These are phyloP conservation scores for Oleoguttula mirabilis DNA, from an alignment of 495 filamentous ascomycete species.

Conservation along the genomic window DNA sequence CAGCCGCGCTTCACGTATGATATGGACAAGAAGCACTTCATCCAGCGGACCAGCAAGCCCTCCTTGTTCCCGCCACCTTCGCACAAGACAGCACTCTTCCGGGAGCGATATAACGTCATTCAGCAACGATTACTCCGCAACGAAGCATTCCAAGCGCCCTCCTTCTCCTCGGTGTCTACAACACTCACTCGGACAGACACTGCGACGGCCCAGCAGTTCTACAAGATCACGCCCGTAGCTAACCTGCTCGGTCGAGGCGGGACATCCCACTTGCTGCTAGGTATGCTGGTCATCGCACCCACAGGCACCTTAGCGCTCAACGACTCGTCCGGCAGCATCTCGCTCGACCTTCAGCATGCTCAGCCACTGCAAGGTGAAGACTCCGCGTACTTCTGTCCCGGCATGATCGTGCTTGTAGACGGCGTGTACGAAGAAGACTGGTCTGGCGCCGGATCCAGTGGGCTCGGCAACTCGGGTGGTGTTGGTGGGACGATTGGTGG, in stretches of 20 bases:
- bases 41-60: conserved; percentile 47
- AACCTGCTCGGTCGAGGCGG: conserved; percentile 86
- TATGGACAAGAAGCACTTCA: conserved; percentile 79
- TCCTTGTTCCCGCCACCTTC: conserved; percentile 67
- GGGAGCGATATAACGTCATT: conserved; percentile 78
- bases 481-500: conserved; percentile 83
- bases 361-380: conserved; percentile 63
- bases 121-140: conserved; percentile 86
- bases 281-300: conserved; percentile 67
- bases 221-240: conserved; percentile 84
- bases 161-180: conserved; percentile 41
- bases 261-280: conserved; percentile 74
- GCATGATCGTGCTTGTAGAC: conserved; percentile 90
- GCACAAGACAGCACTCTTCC: conserved; percentile 73
- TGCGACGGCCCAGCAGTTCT: conserved; percentile 41
- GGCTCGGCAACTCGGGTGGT: conserved; percentile 59
- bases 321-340: conserved; percentile 78
- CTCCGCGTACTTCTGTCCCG: conserved; percentile 80
- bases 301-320: conserved; percentile 71
- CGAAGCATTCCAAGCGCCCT: conserved; percentile 77
- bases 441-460: conserved; percentile 39
- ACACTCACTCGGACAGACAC: conserved; percentile 38
- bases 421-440: conserved; percentile 87
- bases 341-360: conserved; percentile 70
- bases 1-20: conserved; percentile 82